These are phyloP conservation scores for Ophiocordyceps unilateralis DNA, from an alignment of 2,329 filamentous ascomycete genomes.

Conservation along the genomic window DNA sequence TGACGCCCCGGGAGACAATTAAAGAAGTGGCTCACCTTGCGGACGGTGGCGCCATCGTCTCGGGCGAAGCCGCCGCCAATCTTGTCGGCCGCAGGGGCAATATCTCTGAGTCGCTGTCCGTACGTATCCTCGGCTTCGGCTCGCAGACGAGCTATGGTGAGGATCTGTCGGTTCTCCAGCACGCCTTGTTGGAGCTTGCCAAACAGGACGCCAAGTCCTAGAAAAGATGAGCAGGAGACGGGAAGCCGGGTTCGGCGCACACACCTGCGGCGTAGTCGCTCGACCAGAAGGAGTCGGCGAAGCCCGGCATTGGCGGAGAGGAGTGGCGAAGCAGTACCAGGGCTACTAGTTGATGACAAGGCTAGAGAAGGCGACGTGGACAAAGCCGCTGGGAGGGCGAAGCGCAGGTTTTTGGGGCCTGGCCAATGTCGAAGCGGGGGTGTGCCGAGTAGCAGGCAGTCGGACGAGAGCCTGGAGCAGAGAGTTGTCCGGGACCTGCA, in stretches of 20 bases:
- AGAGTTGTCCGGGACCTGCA: not conserved
- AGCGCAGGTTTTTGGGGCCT: not conserved
- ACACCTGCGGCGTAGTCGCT: conserved; percentile 87
- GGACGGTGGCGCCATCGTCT: conserved; percentile 89
- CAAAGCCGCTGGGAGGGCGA: not conserved
- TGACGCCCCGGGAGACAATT: not conserved
- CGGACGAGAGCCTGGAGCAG: not conserved
- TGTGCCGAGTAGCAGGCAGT: too few relatives aligned
- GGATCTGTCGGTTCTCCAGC: conserved; percentile 83
- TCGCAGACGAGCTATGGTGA: conserved; percentile 82
- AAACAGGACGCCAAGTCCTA: conserved; percentile 81
- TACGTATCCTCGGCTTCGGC: conserved; percentile 91
- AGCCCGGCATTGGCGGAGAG: conserved; percentile 55
- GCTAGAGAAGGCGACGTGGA: not conserved
- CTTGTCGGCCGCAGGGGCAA: conserved; percentile 66
- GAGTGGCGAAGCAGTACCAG: not conserved
- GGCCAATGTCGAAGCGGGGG: not conserved
- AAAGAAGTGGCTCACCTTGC: conserved; percentile 47
- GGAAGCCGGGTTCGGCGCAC: conserved; percentile 8
- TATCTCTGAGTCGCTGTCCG: conserved; percentile 62
- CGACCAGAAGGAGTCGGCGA: conserved; percentile 96
- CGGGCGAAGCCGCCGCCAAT: conserved; percentile 68
- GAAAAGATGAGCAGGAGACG: conserved; percentile 1
- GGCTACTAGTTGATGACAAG: too few relatives aligned
- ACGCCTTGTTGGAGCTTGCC: conserved; percentile 93